Evolutionary conservation across 1,284 basidiomycete species (phyloP).

Genomic region (Somion occarium): DNA sequence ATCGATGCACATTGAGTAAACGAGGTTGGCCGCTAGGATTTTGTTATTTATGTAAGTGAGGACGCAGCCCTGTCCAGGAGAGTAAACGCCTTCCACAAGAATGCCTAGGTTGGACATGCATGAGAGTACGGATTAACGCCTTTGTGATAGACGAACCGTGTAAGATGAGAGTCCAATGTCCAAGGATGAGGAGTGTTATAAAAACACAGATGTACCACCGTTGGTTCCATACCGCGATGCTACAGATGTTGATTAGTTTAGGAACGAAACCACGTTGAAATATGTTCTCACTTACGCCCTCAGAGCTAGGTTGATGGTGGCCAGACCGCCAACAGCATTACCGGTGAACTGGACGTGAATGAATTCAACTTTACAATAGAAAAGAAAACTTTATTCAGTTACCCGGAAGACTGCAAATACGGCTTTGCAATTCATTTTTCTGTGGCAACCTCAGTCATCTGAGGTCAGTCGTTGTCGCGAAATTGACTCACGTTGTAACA

Average conservation of each 20-base stretch:
- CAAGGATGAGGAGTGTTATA: constrained; percentile 8
- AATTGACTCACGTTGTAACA: neutral
- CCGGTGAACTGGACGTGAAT: constrained; percentile 7
- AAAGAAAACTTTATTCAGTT: neutral
- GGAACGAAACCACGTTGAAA: neutral
- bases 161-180: constrained; percentile 11
- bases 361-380: too few relatives aligned
- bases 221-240: constrained; percentile 11
- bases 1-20: constrained; percentile 4
- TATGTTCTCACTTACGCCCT: constrained; percentile 10
- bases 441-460: neutral
- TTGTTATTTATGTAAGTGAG: neutral
- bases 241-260: neutral
- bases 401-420: neutral
- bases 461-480: too few relatives aligned
- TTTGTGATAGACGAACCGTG: neutral
- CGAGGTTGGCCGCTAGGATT: constrained; percentile 1
- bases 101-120: neutral
- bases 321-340: constrained; percentile 6
- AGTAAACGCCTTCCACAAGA: neutral
- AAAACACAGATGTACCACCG: neutral
- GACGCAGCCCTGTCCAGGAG: neutral
- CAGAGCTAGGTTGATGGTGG: constrained; percentile 10
- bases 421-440: neutral
- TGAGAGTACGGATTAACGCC: neutral